These are phyloP conservation scores for Amaranthus tricolor DNA, from an alignment of 179 eudicot species.

Conservation along the genomic window DNA sequence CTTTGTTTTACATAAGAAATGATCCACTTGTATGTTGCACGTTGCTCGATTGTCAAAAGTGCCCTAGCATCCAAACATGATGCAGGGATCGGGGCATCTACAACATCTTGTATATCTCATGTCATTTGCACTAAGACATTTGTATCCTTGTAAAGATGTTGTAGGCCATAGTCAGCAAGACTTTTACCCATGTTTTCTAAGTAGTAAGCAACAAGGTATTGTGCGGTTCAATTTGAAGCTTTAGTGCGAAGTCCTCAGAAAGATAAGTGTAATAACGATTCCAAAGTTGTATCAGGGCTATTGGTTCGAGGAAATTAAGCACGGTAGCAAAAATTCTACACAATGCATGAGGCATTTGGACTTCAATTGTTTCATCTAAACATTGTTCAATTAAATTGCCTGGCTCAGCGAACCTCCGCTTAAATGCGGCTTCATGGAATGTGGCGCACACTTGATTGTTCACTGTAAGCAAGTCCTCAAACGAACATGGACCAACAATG, in stretches of 20 bases:
- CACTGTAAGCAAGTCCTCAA: constrained; percentile 10
- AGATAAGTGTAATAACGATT: constrained; percentile 3
- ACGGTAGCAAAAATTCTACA: constrained; percentile 21
- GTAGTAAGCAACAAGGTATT: neutral
- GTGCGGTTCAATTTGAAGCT: too few species aligned
- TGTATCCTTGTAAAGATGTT: neutral
- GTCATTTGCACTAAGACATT: neutral
- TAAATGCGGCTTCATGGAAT: constrained; percentile 14
- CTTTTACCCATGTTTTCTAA: constrained; percentile 5
- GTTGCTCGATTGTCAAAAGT: neutral
- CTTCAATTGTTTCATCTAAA: constrained; percentile 11
- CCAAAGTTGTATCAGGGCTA: neutral
- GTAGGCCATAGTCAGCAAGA: neutral
- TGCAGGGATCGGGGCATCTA: neutral
- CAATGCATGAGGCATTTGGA: constrained; percentile 20
- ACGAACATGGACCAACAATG: constrained; percentile 22
- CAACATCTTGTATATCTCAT: neutral
- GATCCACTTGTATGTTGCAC: neutral
- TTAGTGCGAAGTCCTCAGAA: constrained; percentile 18
- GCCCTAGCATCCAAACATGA: neutral
- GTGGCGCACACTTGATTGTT: neutral
- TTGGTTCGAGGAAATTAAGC: constrained; percentile 14
- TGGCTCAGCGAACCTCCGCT: neutral
- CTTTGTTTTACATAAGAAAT: neutral
- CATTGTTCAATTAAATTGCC: constrained; percentile 7